Evolutionary conservation across 768 basidiomycete species (phyloP), one percentile per base, ranked within the genome.

Genomic region (Postia placenta): DNA sequence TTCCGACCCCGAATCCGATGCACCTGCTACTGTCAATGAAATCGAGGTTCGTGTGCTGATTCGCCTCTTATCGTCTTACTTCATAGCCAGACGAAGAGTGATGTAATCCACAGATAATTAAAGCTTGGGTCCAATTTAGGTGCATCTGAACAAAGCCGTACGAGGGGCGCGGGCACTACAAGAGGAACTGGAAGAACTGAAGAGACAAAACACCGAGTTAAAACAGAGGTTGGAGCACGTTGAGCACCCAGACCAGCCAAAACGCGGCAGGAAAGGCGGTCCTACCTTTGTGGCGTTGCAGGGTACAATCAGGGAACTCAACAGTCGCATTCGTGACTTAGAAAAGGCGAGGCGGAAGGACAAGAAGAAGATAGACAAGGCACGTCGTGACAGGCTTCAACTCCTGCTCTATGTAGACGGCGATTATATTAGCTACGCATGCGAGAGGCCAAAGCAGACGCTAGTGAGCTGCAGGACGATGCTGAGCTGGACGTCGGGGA

Each of bases 401-500:
- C 7, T 11, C 42, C 15, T 17, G 19, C 42, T 38, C n/a, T 45
- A 51, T 37, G 38, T 57, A 35, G 11, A n/a, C 39, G 22, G n/a
- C n/a, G n/a, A n/a, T n/a, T n/a, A n/a, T n/a, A n/a, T 11, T 49
- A 69, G 67, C 52, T 68, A 17, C 54, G 54, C 30, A 49, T 50
- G 25, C 66, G 64, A 44, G 72, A 74, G 48, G 54, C 69, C 9
- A 60, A 63, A 43, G 56, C 48, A 19, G 73, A 76, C 49, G 68
- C 68, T 4, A 53, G 67, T 11, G 73, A 71, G 23, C 60, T 75
- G 19, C 52, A 60, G 25, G 62, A 66, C 2, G 55, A 60, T 38
- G 52, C 40, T 12, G 58, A 64, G 11, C 50, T 57, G n/a, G 64
- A 61, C 17, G 56, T 61, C 7, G 66, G 59, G 1, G 74, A 74